phyloP scores from a whole-genome alignment of 345 rosid species.

The Eutrema japonicum region DNA sequence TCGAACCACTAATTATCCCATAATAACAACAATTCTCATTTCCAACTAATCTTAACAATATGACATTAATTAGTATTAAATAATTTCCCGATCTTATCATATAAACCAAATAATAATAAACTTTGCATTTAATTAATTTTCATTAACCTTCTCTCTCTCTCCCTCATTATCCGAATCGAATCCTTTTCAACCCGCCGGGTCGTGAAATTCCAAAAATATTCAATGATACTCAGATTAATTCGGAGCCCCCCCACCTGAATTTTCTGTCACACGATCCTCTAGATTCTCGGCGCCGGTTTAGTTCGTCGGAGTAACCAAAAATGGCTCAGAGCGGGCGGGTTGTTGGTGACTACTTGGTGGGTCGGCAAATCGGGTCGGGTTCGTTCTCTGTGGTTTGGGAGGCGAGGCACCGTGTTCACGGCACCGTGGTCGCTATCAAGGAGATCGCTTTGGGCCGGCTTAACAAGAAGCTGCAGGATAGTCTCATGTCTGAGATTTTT shows the following conservation, averaged over 20 bases:
- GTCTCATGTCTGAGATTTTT: conserved; percentile 89
- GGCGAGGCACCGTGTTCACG: conserved; percentile 85
- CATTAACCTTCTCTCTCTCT: conserved; percentile 26
- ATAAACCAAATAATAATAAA: too few relatives aligned
- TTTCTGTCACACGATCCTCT: conserved; percentile 36
- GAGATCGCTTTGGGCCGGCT: conserved; percentile 75
- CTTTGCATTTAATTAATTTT: background rate
- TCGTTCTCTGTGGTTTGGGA: conserved; percentile 98
- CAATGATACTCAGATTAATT: conserved; percentile 25
- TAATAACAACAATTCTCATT: background rate
- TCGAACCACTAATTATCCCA: background rate
- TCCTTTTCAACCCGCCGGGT: conserved; percentile 44
- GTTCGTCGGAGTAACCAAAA: conserved; percentile 6
- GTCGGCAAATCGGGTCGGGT: conserved; percentile 91
- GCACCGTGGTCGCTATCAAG: conserved; percentile 93
- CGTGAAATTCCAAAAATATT: conserved; percentile 43
- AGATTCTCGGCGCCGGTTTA: conserved; percentile 35
- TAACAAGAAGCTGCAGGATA: conserved; percentile 82
- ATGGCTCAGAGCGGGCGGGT: conserved; percentile 85
- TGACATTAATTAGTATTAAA: background rate
- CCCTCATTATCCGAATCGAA: conserved; percentile 43
- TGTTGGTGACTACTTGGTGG: conserved; percentile 86
- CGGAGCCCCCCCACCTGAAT: conserved; percentile 30
- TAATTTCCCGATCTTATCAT: background rate
- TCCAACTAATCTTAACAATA: conserved; percentile 15